Evolutionary conservation across 2,329 filamentous ascomycete species (phyloP), one percentile per base, ranked within the genome.

Genomic region (Aspergillus fischeri): DNA sequence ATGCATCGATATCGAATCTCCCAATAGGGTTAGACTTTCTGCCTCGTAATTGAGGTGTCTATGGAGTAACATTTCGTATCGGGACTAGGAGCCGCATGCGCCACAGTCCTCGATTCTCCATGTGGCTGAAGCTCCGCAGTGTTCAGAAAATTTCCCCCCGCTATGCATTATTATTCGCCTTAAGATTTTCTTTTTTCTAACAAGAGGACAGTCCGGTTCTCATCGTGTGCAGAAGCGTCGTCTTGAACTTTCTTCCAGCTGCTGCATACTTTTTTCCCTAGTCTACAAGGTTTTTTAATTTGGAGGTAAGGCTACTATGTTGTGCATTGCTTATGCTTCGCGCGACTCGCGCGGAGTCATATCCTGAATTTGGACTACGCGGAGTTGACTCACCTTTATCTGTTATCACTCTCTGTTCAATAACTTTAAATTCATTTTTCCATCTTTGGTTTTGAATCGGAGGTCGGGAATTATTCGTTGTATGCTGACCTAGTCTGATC

Each of bases 121-220:
- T 47, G 51, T 53, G 58, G 49, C 55, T 60, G 56, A 51, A 58
- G 59, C 56, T 60, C 59, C 47, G 38, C 48, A 28, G 47, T 27
- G 28, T 29, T 41, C 24, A 55, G 58, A 60, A 59, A 60, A 60
- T 58, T 60, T 60, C 56, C 53, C 42, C 56, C 56, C 55, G 53
- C 60, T 47, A 54, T 48, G 53, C 55, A 58, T 57, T 47, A 48
- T 27, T 54, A 32, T 55, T 56, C 53, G 54, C 27, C 45, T 35
- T 28, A 20, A 27, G 41, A 52, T 49, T 49, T 51, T 54, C 44
- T n/a, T 38, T 44, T 32, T 27, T 28, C 49, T 24, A 28, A 48
- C 52, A 51, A 41, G 50, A 58, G 42, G 53, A 51, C 51, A 51
- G 41, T 51, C 44, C 48, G 48, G 38, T 20, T 48, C 49, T 56